phyloP scores from a whole-genome alignment of 176 grass and related monocot species.

The Musa troglodytarum region DNA sequence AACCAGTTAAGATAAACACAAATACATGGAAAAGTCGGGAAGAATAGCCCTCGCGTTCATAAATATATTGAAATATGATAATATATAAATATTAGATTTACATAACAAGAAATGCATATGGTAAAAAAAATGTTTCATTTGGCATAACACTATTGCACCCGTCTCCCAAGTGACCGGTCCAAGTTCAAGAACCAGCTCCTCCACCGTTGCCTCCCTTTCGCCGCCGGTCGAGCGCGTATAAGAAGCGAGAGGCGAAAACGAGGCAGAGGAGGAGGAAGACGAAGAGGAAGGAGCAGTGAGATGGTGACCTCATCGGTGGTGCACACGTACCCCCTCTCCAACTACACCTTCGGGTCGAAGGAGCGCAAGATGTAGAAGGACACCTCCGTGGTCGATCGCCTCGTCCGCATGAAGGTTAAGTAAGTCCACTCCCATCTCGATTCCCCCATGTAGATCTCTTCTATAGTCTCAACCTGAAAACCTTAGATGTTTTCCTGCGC shows the following conservation, averaged over 20 bases:
- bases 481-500: background rate
- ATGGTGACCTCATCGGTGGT: conserved; percentile 66
- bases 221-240: background rate
- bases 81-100: no score
- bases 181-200: background rate
- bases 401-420: conserved; percentile 98
- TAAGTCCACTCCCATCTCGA: conserved; percentile 16
- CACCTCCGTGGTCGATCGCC: conserved; percentile 89
- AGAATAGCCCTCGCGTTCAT: no score
- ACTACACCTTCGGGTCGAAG: conserved; percentile 97
- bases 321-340: conserved; percentile 86
- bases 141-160: no score
- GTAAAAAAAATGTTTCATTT: no score
- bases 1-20: no score
- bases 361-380: conserved; percentile 99
- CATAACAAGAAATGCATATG: no score
- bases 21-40: no score
- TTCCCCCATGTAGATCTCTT: background rate
- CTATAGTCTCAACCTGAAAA: background rate
- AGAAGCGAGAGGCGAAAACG: background rate
- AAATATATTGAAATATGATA: no score
- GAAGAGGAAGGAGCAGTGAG: background rate
- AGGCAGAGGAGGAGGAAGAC: background rate
- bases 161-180: no score
- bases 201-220: background rate